phyloP scores from a whole-genome alignment of 192 early-diverging fungal species.

The Linderina pennispora region DNA sequence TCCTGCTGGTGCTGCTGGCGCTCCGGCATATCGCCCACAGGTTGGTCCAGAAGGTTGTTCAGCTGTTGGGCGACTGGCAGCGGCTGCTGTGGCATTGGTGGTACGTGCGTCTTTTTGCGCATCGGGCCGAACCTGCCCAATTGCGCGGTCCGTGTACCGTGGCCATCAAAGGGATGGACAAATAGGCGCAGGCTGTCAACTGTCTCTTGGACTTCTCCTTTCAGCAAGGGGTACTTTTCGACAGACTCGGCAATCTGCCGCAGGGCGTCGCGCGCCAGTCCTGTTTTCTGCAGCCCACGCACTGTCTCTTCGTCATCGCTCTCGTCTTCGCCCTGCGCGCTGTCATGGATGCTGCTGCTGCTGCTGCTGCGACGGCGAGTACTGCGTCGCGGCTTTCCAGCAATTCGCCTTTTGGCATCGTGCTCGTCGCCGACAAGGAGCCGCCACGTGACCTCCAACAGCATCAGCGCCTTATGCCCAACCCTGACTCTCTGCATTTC shows the following conservation, averaged over 20 bases:
- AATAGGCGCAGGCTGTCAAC: conserved; percentile 19
- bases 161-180: conserved; percentile 43
- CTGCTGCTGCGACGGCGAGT: background rate
- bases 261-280: conserved; percentile 35
- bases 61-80: too few relatives aligned
- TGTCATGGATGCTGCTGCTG: background rate
- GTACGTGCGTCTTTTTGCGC: background rate
- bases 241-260: conserved; percentile 18
- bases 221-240: conserved; percentile 27
- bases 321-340: background rate
- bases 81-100: conserved; percentile 13
- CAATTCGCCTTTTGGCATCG: conserved; percentile 11
- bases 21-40: background rate
- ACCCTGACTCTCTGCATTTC: conserved; percentile 30
- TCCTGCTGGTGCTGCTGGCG: conserved; percentile 2
- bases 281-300: background rate
- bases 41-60: too few relatives aligned
- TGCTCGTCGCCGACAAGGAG: conserved; percentile 37
- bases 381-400: background rate
- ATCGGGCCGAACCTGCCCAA: conserved; percentile 27
- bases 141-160: conserved; percentile 25
- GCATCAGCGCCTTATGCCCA: conserved; percentile 38
- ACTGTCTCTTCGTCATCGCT: background rate
- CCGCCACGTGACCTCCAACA: conserved; percentile 28
- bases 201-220: conserved; percentile 3